Conservation (phyloP, 2,329 filamentous ascomycete species). For the Ceratocystis papillata region DNA sequence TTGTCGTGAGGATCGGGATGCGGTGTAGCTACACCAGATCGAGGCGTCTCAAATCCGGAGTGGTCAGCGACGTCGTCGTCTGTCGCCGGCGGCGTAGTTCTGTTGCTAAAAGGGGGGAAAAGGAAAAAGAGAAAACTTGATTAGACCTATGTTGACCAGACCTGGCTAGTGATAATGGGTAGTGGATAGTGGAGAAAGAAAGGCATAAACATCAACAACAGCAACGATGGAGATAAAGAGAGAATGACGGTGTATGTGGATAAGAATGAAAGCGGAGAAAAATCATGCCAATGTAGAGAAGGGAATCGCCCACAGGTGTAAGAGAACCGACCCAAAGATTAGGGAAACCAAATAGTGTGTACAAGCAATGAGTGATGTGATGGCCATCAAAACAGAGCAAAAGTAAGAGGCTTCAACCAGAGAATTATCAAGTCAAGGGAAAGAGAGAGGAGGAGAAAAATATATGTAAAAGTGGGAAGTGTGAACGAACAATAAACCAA, state of each 20-base stretch:
- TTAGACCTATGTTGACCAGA: conserved; percentile 5
- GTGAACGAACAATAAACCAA: neutral
- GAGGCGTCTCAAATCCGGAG: conserved; percentile 74
- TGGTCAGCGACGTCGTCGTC: conserved; percentile 66
- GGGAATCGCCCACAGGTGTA: conserved; percentile 10
- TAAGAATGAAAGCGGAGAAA: too few species aligned
- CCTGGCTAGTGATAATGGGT: conserved; percentile 26
- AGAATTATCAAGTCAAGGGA: too few species aligned
- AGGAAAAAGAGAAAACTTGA: conserved; percentile 35
- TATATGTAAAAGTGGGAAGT: neutral
- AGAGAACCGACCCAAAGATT: conserved; percentile 13
- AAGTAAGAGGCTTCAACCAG: neutral
- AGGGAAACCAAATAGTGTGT: conserved; percentile 12
- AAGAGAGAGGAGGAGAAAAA: neutral
- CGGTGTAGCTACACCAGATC: conserved; percentile 84
- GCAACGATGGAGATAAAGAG: conserved; percentile 27
- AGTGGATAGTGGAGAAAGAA: conserved; percentile 3
- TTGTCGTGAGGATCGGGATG: conserved; percentile 91
- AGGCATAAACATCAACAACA: conserved; percentile 25
- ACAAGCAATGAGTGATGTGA: conserved; percentile 15
- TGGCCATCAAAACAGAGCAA: conserved; percentile 9
- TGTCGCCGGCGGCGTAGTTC: conserved; percentile 41
- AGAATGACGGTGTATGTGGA: neutral
- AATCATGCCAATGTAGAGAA: neutral
- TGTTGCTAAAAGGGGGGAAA: conserved; percentile 33